phyloP scores from a whole-genome alignment of 2,329 filamentous ascomycete species.

The Aureobasidium sp. region DNA sequence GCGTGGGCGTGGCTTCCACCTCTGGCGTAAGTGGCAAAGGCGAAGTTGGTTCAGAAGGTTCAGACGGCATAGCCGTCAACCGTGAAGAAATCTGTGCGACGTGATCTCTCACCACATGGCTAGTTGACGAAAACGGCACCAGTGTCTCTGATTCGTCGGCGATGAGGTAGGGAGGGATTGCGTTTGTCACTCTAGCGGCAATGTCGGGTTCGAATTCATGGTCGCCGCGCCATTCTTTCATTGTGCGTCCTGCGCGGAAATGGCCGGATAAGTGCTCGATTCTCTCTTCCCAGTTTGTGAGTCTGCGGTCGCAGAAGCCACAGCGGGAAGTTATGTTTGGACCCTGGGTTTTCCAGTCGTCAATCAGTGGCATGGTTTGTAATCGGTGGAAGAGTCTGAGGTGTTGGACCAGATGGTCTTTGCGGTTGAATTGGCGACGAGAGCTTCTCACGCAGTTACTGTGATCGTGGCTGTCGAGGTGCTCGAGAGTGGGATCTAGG shows the following conservation, averaged over 20 bases:
- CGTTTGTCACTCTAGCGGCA: constrained; percentile 40
- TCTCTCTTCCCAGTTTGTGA: constrained; percentile 44
- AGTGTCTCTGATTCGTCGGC: constrained; percentile 39
- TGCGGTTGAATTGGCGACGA: constrained; percentile 56
- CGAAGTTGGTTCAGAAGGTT: not conserved
- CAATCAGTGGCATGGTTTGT: constrained; percentile 45
- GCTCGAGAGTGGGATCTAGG: constrained; percentile 45
- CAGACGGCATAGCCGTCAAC: not conserved
- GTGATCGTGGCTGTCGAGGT: constrained; percentile 54
- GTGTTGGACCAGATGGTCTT: constrained; percentile 56
- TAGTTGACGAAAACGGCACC: constrained; percentile 38
- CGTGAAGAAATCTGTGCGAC: constrained; percentile 1
- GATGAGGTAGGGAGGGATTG: constrained; percentile 45
- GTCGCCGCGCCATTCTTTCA: constrained; percentile 49
- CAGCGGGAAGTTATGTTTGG: constrained; percentile 47
- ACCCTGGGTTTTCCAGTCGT: constrained; percentile 48
- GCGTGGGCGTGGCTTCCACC: not conserved
- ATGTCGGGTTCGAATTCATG: constrained; percentile 43
- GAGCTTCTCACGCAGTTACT: constrained; percentile 59
- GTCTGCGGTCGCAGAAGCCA: constrained; percentile 43
- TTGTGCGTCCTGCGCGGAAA: constrained; percentile 45
- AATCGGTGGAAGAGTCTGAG: constrained; percentile 51
- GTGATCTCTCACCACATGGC: not conserved
- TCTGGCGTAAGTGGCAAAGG: constrained; percentile 5
- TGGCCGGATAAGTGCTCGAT: constrained; percentile 47